A percentile compares a stretch with the other conserved stretches of the same genome.
phyloP scores from a whole-genome alignment of 2,329 filamentous ascomycete species.

The Leptographium flavum region DNA sequence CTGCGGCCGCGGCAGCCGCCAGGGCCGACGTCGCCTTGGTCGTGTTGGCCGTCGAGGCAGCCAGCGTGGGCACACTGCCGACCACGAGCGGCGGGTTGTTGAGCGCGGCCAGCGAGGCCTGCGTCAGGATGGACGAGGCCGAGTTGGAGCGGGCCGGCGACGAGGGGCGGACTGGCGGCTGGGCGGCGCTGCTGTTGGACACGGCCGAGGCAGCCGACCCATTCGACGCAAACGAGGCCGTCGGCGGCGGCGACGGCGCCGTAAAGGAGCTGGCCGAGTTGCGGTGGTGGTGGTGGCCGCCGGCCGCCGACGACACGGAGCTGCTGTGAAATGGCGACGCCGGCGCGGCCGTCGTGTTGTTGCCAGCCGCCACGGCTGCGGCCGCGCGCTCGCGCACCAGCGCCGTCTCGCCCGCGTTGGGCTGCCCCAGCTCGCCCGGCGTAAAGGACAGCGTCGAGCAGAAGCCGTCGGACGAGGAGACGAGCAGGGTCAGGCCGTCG shows the following conservation, averaged over 20 bases:
- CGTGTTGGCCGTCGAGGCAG: constrained; percentile 51
- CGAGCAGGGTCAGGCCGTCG: constrained; percentile 26
- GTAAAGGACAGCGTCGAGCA: constrained; percentile 83
- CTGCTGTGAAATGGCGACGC: constrained; percentile 41
- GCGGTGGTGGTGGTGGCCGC: constrained; percentile 34
- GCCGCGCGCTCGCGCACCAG: constrained; percentile 16
- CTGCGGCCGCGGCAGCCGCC: neutral
- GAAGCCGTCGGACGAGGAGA: constrained; percentile 82
- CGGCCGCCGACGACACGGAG: too few species aligned
- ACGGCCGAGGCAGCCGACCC: neutral
- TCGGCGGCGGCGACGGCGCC: constrained; percentile 42
- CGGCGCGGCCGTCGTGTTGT: too few species aligned
- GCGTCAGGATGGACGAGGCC: constrained; percentile 63
- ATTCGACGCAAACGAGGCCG: constrained; percentile 37
- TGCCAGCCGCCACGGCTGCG: neutral
- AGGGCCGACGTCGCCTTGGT: constrained; percentile 8
- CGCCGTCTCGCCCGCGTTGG: constrained; percentile 55
- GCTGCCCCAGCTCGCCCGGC: constrained; percentile 69
- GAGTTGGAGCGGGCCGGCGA: constrained; percentile 81
- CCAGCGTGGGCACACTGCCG: constrained; percentile 62
- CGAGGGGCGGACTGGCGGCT: constrained; percentile 43
- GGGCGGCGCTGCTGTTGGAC: neutral
- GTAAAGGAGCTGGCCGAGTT: constrained; percentile 43
- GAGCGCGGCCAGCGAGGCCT: constrained; percentile 38
- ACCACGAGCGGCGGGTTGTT: constrained; percentile 70